A percentile compares a stretch with the other conserved stretches of the same genome.
These are phyloP conservation scores for Medicago arabica DNA, from an alignment of 306 rosid species.

Conservation along the genomic window DNA sequence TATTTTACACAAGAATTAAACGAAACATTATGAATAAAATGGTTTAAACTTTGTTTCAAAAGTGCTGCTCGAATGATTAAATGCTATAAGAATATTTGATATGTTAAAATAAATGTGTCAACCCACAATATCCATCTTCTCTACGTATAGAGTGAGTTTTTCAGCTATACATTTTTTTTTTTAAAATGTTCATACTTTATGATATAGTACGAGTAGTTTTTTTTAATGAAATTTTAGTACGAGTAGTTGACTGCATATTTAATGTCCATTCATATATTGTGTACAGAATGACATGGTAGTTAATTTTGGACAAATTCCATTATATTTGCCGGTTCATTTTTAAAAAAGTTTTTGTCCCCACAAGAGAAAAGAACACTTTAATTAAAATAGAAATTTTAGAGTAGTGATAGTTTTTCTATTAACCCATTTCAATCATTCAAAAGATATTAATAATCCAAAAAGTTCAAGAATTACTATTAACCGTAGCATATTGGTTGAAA, in stretches of 20 bases:
- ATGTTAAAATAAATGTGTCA: too few species aligned
- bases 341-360: constrained; percentile 35
- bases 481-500: constrained; percentile 7
- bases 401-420: constrained; percentile 23
- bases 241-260: constrained; percentile 28
- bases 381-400: neutral
- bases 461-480: constrained; percentile 7
- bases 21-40: too few species aligned
- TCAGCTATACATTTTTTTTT: too few species aligned
- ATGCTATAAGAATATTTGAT: too few species aligned
- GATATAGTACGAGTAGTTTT: neutral
- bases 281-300: constrained; percentile 27
- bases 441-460: constrained; percentile 33
- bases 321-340: neutral
- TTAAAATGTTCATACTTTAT: too few species aligned
- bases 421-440: constrained; percentile 38
- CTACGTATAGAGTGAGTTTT: too few species aligned
- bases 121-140: too few species aligned
- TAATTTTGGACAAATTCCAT: constrained; percentile 22
- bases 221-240: neutral
- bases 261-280: neutral
- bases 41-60: too few species aligned
- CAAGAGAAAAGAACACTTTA: constrained; percentile 16
- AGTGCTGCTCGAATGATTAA: too few species aligned
- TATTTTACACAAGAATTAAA: too few species aligned